These are phyloP conservation scores for Agaricus subrufescens DNA, from an alignment of 768 basidiomycete genomes.

Conservation along the genomic window DNA sequence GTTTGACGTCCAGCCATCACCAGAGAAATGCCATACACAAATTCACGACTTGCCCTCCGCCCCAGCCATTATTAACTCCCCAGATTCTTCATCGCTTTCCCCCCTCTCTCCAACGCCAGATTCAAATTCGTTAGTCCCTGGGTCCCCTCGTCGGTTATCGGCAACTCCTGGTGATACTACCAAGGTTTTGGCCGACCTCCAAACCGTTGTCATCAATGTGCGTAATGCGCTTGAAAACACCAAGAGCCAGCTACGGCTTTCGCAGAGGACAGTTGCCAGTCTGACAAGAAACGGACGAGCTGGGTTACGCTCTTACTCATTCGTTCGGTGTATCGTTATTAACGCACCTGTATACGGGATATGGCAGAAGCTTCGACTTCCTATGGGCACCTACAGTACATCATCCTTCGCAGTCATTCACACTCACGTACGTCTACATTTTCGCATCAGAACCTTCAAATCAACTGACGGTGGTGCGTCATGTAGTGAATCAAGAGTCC, in stretches of 20 bases:
- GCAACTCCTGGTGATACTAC: slow-evolving; percentile 78
- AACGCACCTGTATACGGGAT: too few species aligned
- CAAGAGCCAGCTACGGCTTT: slow-evolving; percentile 72
- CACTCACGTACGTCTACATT: slow-evolving; percentile 48
- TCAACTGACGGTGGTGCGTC: slow-evolving; percentile 4
- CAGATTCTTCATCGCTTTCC: slow-evolving; percentile 20
- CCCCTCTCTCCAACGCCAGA: slow-evolving; percentile 30
- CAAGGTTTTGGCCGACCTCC: slow-evolving; percentile 83
- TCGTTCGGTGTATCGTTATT: too few species aligned
- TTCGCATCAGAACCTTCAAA: slow-evolving; percentile 2
- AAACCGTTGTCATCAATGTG: slow-evolving; percentile 76
- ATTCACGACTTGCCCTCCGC: slow-evolving; percentile 4
- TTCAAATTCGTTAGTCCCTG: slow-evolving; percentile 37
- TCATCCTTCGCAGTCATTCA: slow-evolving; percentile 74
- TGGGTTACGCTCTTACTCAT: too few species aligned
- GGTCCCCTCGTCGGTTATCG: slow-evolving; percentile 42
- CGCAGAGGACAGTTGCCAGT: slow-evolving; percentile 80
- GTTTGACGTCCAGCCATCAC: too few species aligned
- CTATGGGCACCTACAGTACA: slow-evolving; percentile 31
- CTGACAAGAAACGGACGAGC: slow-evolving; percentile 60
- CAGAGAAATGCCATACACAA: slow-evolving; percentile 13
- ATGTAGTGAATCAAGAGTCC: slow-evolving; percentile 64
- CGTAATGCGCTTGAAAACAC: slow-evolving; percentile 84
- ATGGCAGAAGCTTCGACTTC: not conserved
- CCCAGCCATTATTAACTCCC: not conserved